A percentile compares a stretch with the other conserved stretches of the same genome.
These are phyloP conservation scores for Lactifluus pinguis DNA, from an alignment of 768 basidiomycete genomes.

Conservation along the genomic window DNA sequence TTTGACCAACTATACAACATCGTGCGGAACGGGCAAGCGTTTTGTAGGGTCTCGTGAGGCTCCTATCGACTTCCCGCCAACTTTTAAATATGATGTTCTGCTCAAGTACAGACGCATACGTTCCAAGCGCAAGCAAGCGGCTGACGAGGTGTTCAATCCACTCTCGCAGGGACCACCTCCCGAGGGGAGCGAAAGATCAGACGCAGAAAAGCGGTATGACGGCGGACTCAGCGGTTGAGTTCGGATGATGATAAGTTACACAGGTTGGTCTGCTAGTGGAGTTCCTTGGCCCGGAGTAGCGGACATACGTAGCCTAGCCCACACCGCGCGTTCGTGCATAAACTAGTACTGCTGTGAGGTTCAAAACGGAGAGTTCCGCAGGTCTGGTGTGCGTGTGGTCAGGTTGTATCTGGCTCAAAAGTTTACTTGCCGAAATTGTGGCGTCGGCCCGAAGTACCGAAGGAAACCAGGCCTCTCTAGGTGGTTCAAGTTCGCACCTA, in stretches of 20 bases:
- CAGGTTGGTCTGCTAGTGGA: too few relatives aligned
- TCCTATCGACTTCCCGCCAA: conserved; percentile 78
- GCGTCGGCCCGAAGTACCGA: too few relatives aligned
- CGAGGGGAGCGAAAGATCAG: conserved; percentile 23
- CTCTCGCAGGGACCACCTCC: neutral
- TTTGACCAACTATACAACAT: conserved; percentile 81
- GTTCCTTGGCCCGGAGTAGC: too few relatives aligned
- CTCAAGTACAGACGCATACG: conserved; percentile 42
- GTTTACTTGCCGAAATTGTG: too few relatives aligned
- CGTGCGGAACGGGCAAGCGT: conserved; percentile 61
- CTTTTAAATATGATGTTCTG: conserved; percentile 87
- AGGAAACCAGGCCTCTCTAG: too few relatives aligned
- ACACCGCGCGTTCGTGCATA: too few relatives aligned
- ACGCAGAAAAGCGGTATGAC: conserved; percentile 28
- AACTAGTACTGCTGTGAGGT: too few relatives aligned
- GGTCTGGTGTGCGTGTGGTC: too few relatives aligned
- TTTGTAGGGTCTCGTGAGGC: conserved; percentile 74
- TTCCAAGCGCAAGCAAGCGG: conserved; percentile 26
- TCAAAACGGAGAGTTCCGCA: too few relatives aligned
- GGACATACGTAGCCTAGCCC: too few relatives aligned
- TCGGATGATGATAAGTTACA: conserved; percentile 30
- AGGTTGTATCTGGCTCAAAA: too few relatives aligned
- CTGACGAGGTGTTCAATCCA: conserved; percentile 13
- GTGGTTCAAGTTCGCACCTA: too few relatives aligned
- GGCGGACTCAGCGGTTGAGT: neutral